Base-by-base conservation (phyloP, 1,284 basidiomycete species). In the Pseudozyma hubeiensis region DNA sequence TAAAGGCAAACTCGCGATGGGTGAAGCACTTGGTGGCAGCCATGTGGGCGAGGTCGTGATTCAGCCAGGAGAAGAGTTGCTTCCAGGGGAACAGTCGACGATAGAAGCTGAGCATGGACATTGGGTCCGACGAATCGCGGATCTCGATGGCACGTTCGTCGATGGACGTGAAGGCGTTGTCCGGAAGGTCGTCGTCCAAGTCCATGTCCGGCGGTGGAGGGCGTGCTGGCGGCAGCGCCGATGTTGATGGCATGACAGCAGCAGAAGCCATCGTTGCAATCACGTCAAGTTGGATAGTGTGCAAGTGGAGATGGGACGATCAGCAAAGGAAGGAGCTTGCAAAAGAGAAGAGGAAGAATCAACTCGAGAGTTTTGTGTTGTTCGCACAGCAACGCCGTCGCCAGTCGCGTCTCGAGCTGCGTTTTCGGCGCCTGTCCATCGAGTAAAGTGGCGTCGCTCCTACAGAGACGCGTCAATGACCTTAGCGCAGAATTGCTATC, bases 1-100 rank as follows among this genome's bases (percentile, higher is more conserved):
- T 97, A 84, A 97, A 96, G n/a, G 96, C 92, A 84, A 99, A 97
- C 85, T 99, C 96, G 81, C 96, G 91, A 82, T 98, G 74, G 17
- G 77, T 79, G 53, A 82, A 84, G 61, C 74, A 77, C 19, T 78
- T 76, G 39, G 79, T 75, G 90, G 7, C 92, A 92, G 86, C 93
- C 96, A 55, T 62, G 56, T 83, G 79, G 24, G 75, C 39, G 9
- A 78, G 91, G 66, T 92, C 92, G 75, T 97, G 95, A 84, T 98
- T 98, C 30, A 99, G 88, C 97, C 97, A 99, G 73, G 89, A 88
- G 86, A 91, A 98, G 78, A 98, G 89, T 5, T 93, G 91, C 84
- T 93, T 93, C 88, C 94, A 99, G 0, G 96, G 96, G 82, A 97
- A 97, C 0, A 99, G 87, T 34, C 94, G 89, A 40, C 90, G 89